Conservation (phyloP, 148 eudicot species). For the Polygonum aviculare region DNA sequence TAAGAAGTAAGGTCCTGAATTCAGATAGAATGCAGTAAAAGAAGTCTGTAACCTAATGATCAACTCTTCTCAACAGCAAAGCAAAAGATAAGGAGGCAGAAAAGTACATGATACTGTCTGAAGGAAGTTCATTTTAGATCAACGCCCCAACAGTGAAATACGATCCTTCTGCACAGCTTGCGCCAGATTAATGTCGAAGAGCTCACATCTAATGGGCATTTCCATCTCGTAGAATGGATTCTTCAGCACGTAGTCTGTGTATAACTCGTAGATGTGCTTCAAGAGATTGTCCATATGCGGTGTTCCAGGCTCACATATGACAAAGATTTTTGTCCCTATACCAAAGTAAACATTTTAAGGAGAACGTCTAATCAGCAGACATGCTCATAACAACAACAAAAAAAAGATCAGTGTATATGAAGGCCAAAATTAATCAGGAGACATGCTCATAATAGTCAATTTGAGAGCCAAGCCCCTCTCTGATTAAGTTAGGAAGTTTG, state of each 20-base stretch:
- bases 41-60: background rate
- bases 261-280: slow-evolving; percentile 72
- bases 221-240: slow-evolving; percentile 97
- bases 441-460: background rate
- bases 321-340: slow-evolving; percentile 83
- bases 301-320: slow-evolving; percentile 72
- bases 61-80: background rate
- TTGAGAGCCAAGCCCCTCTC: background rate
- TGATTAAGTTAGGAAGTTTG: background rate
- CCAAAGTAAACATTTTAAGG: background rate
- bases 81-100: background rate
- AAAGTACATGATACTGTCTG: background rate
- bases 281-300: slow-evolving; percentile 49
- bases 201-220: slow-evolving; percentile 98
- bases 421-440: background rate
- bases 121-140: slow-evolving; percentile 13
- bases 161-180: slow-evolving; percentile 87
- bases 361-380: background rate
- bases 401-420: background rate
- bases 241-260: slow-evolving; percentile 84
- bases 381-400: background rate
- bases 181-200: slow-evolving; percentile 70
- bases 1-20: background rate
- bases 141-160: slow-evolving; percentile 66
- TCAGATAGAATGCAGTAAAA: background rate